Conservation (phyloP, 805 yeast genomes). For the Naumovozyma dairenensis region DNA sequence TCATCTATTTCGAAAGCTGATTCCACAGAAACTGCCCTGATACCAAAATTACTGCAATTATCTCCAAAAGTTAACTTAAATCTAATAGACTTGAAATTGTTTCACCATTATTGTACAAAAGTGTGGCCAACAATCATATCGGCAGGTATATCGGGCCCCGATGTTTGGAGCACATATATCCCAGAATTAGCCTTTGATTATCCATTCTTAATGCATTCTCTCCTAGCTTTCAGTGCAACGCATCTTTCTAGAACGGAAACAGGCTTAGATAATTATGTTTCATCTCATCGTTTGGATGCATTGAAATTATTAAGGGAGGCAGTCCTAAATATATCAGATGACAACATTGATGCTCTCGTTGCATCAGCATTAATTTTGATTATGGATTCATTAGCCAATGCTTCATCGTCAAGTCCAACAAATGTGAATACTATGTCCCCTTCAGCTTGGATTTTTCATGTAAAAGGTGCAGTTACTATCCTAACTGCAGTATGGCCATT, state of each 20-base stretch:
- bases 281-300: constrained; percentile 82
- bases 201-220: constrained; percentile 87
- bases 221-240: constrained; percentile 85
- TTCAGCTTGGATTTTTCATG: constrained; percentile 94
- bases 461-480: constrained; percentile 93
- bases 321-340: constrained; percentile 69
- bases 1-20: not conserved
- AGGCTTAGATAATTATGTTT: constrained; percentile 71
- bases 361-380: constrained; percentile 83
- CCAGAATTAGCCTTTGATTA: constrained; percentile 80
- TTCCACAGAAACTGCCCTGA: not conserved
- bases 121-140: constrained; percentile 84
- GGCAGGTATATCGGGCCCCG: constrained; percentile 75
- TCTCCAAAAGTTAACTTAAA: constrained; percentile 36
- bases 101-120: constrained; percentile 77
- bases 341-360: constrained; percentile 85
- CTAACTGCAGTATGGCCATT: constrained; percentile 92
- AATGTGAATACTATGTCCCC: constrained; percentile 55
- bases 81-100: constrained; percentile 65
- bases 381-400: constrained; percentile 91
- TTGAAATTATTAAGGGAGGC: constrained; percentile 72
- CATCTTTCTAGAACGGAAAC: constrained; percentile 72
- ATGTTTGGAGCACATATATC: constrained; percentile 80
- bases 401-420: constrained; percentile 38
- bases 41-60: constrained; percentile 13